Conservation (phyloP, 305 asterid species). For the Fraxinus platypoda region DNA sequence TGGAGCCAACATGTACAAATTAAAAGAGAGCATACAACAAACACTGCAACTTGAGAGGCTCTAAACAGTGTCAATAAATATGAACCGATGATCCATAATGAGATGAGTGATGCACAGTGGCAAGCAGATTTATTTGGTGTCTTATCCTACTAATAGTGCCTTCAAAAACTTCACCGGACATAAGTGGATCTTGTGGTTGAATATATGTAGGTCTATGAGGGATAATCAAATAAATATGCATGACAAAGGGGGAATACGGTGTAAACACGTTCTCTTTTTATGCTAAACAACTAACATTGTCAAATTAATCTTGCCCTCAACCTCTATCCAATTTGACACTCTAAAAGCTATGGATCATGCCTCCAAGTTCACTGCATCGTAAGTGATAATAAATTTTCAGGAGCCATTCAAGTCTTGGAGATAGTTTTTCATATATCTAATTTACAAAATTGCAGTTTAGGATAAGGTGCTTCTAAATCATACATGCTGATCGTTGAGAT, state of each 20-base stretch:
- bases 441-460: background rate
- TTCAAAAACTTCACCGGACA: background rate
- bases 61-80: background rate
- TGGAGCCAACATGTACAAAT: background rate
- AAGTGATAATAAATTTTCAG: background rate
- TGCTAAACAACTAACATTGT: background rate
- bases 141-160: background rate
- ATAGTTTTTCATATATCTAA: background rate
- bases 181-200: background rate
- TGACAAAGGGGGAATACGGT: background rate
- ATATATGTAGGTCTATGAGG: background rate
- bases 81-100: background rate
- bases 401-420: background rate
- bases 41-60: background rate
- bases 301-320: background rate
- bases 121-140: background rate
- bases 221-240: background rate
- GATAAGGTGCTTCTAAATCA: background rate
- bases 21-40: background rate
- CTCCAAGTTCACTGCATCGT: background rate
- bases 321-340: background rate
- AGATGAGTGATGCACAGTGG: background rate
- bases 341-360: background rate
- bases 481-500: background rate
- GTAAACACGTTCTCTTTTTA: background rate